A percentile compares a stretch with the other conserved stretches of the same genome.
Evolutionary conservation across 768 basidiomycete genomes (phyloP).

Genomic region (Dentipellis sp.): DNA sequence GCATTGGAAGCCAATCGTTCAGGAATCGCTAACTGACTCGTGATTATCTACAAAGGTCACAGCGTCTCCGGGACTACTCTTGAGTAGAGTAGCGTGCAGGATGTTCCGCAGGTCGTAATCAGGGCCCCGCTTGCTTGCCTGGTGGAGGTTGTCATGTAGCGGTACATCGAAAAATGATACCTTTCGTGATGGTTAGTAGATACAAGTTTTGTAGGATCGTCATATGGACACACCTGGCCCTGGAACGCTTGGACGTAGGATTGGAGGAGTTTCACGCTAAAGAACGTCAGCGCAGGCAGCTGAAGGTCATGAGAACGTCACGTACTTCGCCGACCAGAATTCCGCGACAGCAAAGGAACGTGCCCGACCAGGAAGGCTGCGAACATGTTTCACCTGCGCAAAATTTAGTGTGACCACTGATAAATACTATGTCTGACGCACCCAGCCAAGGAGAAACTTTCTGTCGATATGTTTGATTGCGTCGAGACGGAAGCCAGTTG

Average conservation of each 20-base stretch:
- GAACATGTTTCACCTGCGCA: constrained; percentile 42
- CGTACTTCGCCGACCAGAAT: constrained; percentile 73
- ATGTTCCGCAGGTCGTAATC: constrained; percentile 73
- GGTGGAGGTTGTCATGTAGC: constrained; percentile 74
- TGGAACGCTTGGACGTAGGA: constrained; percentile 52
- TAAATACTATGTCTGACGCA: constrained; percentile 18
- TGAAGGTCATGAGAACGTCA: not conserved
- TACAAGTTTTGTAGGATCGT: too few relatives aligned
- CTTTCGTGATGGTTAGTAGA: constrained; percentile 25
- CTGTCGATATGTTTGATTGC: constrained; percentile 87
- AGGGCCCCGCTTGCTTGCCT: constrained; percentile 59
- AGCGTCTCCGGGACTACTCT: constrained; percentile 64
- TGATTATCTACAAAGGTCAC: constrained; percentile 91
- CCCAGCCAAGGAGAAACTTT: constrained; percentile 60
- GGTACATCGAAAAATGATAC: constrained; percentile 89
- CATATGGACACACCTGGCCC: constrained; percentile 42
- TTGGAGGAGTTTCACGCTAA: constrained; percentile 40
- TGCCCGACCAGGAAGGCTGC: constrained; percentile 31
- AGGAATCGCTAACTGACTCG: constrained; percentile 43
- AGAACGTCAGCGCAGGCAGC: not conserved
- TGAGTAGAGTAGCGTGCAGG: constrained; percentile 59
- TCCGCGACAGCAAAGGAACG: constrained; percentile 67
- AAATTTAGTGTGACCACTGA: constrained; percentile 32
- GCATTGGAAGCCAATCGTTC: constrained; percentile 2
- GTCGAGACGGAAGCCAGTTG: constrained; percentile 75